Percentiles rank a stretch among this genome's conserved stretches.
phyloP scores from a whole-genome alignment of 441 rosid species.

The Dalechampia spathulata region DNA sequence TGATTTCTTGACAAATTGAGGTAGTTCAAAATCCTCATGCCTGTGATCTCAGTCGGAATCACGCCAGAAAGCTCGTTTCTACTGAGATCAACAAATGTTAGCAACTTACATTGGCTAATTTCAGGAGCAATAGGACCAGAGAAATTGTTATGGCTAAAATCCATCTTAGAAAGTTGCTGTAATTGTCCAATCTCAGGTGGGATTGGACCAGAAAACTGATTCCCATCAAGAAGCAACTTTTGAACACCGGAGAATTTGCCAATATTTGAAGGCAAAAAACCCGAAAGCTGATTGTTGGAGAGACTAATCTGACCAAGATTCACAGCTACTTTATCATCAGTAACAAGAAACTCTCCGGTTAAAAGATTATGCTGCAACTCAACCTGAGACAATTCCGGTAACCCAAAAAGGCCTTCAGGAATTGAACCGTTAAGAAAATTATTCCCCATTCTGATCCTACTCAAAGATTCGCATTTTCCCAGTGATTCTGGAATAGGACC shows the following conservation, averaged over 20 bases:
- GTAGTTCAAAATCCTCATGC: conserved; percentile 84
- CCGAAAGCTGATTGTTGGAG: conserved; percentile 76
- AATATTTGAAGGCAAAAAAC: conserved; percentile 57
- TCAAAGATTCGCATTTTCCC: conserved; percentile 63
- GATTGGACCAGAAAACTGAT: conserved; percentile 66
- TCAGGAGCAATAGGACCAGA: conserved; percentile 62
- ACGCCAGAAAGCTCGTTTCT: conserved; percentile 80
- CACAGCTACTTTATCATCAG: conserved; percentile 40
- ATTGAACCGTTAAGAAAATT: conserved; percentile 86
- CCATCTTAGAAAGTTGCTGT: conserved; percentile 82
- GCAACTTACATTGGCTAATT: conserved; percentile 77
- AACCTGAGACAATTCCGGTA: conserved; percentile 72
- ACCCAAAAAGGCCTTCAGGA: conserved; percentile 73
- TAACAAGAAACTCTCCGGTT: conserved; percentile 60
- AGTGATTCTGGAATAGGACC: conserved; percentile 79
- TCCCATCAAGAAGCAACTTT: conserved; percentile 87
- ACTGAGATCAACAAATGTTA: conserved; percentile 84
- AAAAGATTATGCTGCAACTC: conserved; percentile 75
- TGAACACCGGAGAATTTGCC: conserved; percentile 86
- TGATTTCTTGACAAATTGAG: conserved; percentile 80
- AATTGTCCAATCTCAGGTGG: conserved; percentile 76
- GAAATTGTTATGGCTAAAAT: conserved; percentile 71
- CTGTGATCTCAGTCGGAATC: conserved; percentile 70
- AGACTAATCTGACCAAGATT: conserved; percentile 79
- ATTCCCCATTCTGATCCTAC: conserved; percentile 85